Evolutionary conservation across 495 filamentous ascomycete species (phyloP), one percentile per base, ranked within the genome.

Genomic region (Hypomontagnella monticulosa): DNA sequence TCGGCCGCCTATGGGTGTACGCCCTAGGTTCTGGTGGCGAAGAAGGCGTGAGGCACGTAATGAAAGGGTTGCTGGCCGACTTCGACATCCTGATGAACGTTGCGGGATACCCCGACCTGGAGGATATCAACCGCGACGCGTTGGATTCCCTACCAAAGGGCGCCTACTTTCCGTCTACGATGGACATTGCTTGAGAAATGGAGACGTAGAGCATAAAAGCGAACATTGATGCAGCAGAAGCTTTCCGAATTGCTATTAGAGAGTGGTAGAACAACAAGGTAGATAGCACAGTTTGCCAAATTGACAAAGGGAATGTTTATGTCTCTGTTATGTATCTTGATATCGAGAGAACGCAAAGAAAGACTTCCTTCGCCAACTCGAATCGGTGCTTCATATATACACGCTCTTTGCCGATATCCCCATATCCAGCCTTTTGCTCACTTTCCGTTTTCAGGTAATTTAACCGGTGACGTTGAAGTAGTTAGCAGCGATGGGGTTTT

Each of bases 21-120:
- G 88, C 81, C 0, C 63, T 90, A 23, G 77, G 80, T 41, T 84
- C 87, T 38, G 81, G 80, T 65, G 88, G 87, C 12, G 85, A 90
- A 71, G 69, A 82, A 10, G 85, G 87, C 0, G 86, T 88, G 9
- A 71, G 85, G 0, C 87, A 90, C 77, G 85, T 89, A 1, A 79
- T 89, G 80, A 89, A 87, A 78, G 79, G 79, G 4, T 72, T 90
- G 41, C 61, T 91, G 44, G 87, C 86, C 0, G 88, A 90, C 50
- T 84, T 91, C 30, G 88, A 91, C 75, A 87, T 89, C 34, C 53
- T 88, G 50, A 85, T 90, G 83, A 84, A 81, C 37, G 81, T 85
- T n/a, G 85, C 80, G n/a, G 87, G 88, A 12, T 86, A 84, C 64
- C 79, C 82, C 23, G 73, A 74, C 16, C 69, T 89, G 10, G 70